Conservation (phyloP, 2,329 filamentous ascomycete genomes). For the Microdochium nivale region DNA sequence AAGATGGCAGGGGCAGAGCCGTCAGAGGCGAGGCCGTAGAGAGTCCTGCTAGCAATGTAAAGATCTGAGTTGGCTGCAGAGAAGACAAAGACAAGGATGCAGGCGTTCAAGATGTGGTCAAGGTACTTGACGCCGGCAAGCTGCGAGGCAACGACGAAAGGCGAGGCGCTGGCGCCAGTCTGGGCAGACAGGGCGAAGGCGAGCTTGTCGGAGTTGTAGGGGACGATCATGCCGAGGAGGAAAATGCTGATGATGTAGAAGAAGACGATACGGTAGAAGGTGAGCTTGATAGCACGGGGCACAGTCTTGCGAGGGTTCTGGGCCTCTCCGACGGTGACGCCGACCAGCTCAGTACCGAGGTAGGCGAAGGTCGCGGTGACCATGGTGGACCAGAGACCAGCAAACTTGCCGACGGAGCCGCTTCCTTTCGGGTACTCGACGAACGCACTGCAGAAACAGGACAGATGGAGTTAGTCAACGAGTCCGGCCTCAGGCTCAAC, state of each 20-base stretch:
- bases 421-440: slow-evolving; percentile 7
- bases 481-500: too few species aligned
- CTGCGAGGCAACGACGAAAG: slow-evolving; percentile 67
- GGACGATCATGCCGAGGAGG: slow-evolving; percentile 68
- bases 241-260: slow-evolving; percentile 72
- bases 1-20: slow-evolving; percentile 66
- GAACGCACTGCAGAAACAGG: background rate
- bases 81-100: slow-evolving; percentile 69
- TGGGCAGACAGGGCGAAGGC: slow-evolving; percentile 44
- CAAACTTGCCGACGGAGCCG: slow-evolving; percentile 42
- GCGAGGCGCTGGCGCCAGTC: slow-evolving; percentile 53
- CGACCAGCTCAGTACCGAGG: slow-evolving; percentile 67
- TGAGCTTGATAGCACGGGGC: slow-evolving; percentile 69
- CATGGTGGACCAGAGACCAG: slow-evolving; percentile 62
- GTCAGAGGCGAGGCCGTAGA: slow-evolving; percentile 65
- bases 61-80: slow-evolving; percentile 70
- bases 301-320: slow-evolving; percentile 72
- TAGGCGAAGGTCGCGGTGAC: slow-evolving; percentile 74
- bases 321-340: slow-evolving; percentile 70
- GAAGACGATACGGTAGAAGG: slow-evolving; percentile 73
- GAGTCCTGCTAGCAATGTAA: slow-evolving; percentile 65
- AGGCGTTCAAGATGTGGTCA: slow-evolving; percentile 63
- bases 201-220: slow-evolving; percentile 56
- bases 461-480: background rate
- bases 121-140: slow-evolving; percentile 54